Evolutionary conservation across 352 stramenopile species (phyloP), one percentile per base, ranked within the genome.

Genomic region (Poterioochromonas sp.): DNA sequence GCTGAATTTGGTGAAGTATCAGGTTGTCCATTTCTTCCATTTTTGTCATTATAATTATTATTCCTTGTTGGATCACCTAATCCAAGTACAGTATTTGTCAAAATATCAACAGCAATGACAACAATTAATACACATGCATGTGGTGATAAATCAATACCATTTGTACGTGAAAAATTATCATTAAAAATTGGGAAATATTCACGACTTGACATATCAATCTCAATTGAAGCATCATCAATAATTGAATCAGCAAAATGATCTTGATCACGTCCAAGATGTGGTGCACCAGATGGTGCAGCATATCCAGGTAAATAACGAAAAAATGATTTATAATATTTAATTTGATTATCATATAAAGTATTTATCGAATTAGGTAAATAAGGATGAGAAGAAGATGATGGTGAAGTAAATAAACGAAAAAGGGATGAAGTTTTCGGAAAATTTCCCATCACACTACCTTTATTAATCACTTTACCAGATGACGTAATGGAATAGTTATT

Each of bases 111-210:
- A 18, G 37, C 39, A 18, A 37, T 58, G 11, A 74, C 65, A 2
- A 74, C 41, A 11, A 74, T 18, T n/a, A 74, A 35, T n/a, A 74
- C 1, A 54, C 65, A 74, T 35, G 65, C 37, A 40, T 74, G 11
- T 5, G 39, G 65, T 35, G 39, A 20, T 1, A 74, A 35, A 43
- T 71, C 62, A 3, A 71, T 44, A 29, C 32, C 18, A 29, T 8
- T 8, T 26, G 62, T 71, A 8, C 15, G 18, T 43, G 8, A 35
- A 44, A 71, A 71, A 44, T 71, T 29, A 71, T 71, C 62, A 40
- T 44, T 43, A 29, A 71, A 71, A 29, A 44, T 3, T 26, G 62
- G 62, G 32, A 8, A 29, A 29, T 35, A 44, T 29, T 71, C 62
- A n/a, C 20, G 15, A 44, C 62, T 71, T 12, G 3, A 8, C 2